Base-by-base conservation (phyloP, 371 early-diverging fungal species). In the Lichtheimia ornata region DNA sequence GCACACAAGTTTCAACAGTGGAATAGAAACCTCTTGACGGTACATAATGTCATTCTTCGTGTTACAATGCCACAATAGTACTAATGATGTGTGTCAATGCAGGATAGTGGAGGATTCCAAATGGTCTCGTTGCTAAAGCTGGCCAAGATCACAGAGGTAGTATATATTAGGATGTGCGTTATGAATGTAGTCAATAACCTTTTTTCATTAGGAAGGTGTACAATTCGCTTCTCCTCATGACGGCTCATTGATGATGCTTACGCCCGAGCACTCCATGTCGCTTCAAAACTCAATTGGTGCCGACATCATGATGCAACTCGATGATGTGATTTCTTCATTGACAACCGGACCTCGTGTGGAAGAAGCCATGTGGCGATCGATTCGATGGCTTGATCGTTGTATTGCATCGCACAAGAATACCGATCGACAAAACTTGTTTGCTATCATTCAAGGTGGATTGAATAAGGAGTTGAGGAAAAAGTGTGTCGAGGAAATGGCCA, bases 231-330 rank as follows among this genome's bases (percentile, higher is more conserved):
- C 91, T 43, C 94, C 95, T 25, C 89, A 93, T 57, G 91, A 93
- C 58, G 89, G 88, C 42, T 86, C 89, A 13, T 69, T 80, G 59
- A 93, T 93, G 88, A 75, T 97, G 71, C 79, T 97, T 70, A 97
- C 97, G n/a, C 97, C 98, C 2, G 97, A 98, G 65, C 89, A 95
- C 63, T 95, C 95, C 11, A 96, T 97, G 74, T 82, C 84, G 7
- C 81, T 96, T 66, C 98, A 98, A 71, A 96, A 94, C 73, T 84
- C 87, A n/a, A 94, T 98, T 66, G 96, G 96, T 17, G 94, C 96
- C 2, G 98, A 97, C 76, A 96, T 98, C 50, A 95, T 97, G 82
- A 97, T 98, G 97, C 98, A 97, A 70, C 73, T 98, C 58, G 98
- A 98, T 71, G 97, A 98, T 75, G 97, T 98, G 15, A 94, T 97